phyloP scores from a whole-genome alignment of 2,329 filamentous ascomycete genomes.

The Hypomyces rosellus region DNA sequence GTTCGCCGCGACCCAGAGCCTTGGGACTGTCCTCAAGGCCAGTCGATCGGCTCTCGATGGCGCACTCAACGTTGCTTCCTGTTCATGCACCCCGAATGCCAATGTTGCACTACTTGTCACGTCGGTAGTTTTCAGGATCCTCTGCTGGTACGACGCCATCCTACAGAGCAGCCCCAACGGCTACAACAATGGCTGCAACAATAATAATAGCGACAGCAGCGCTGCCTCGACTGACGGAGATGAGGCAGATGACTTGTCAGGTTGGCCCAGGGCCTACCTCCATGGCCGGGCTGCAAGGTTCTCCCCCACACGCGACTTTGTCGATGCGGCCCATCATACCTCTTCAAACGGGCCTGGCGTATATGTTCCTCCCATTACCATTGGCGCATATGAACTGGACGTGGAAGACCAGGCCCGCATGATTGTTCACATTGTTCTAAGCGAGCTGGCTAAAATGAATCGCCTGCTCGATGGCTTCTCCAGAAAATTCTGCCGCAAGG shows the following conservation, averaged over 20 bases:
- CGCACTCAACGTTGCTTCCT: background rate
- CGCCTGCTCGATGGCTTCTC: background rate
- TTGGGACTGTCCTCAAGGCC: background rate
- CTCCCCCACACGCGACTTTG: too few relatives aligned
- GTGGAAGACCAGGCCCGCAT: conserved; percentile 1
- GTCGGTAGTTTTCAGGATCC: background rate
- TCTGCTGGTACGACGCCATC: conserved; percentile 2
- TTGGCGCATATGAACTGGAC: conserved; percentile 1
- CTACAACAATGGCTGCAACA: background rate
- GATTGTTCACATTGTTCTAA: conserved; percentile 2
- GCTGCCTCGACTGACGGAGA: too few relatives aligned
- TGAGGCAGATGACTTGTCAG: too few relatives aligned
- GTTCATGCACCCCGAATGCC: conserved; percentile 1
- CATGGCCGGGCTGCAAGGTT: too few relatives aligned
- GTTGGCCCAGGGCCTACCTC: too few relatives aligned
- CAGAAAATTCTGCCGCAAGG: background rate
- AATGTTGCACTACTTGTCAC: conserved; percentile 2
- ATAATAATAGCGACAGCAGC: too few relatives aligned
- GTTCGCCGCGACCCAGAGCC: background rate
- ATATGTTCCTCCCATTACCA: background rate
- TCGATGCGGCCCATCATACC: too few relatives aligned
- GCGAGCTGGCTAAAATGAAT: background rate
- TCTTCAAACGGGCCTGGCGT: too few relatives aligned
- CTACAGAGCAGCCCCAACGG: background rate
- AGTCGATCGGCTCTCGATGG: background rate